A percentile compares a stretch with the other conserved stretches of the same genome.
These are phyloP conservation scores for Cocos nucifera DNA, from an alignment of 176 grass and related monocot genomes.

Conservation along the genomic window DNA sequence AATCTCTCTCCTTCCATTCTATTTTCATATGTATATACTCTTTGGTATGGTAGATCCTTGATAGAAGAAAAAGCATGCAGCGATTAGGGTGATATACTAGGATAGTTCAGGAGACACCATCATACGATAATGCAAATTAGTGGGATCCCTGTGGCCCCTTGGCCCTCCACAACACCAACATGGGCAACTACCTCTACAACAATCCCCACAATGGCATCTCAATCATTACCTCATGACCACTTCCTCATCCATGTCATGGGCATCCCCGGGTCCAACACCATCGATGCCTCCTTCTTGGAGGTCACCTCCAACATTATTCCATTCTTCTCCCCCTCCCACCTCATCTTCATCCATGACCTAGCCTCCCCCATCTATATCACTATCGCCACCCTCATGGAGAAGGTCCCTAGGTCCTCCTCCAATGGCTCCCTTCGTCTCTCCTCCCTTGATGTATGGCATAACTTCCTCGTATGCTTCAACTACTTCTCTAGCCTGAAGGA, in stretches of 20 bases:
- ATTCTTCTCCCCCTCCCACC: conserved; percentile 26
- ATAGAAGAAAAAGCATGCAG: conserved; percentile 20
- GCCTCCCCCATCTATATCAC: conserved; percentile 46
- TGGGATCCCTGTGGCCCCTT: conserved; percentile 48
- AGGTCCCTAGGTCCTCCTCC: too few species aligned
- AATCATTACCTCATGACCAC: conserved; percentile 51
- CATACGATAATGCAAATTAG: conserved; percentile 41
- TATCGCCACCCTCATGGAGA: conserved; percentile 28
- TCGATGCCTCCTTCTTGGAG: conserved; percentile 53
- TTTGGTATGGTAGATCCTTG: background rate
- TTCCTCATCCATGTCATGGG: conserved; percentile 84
- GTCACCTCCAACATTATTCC: conserved; percentile 61
- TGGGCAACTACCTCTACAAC: conserved; percentile 65
- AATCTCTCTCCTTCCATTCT: background rate
- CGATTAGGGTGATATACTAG: conserved; percentile 50
- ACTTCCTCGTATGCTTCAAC: conserved; percentile 51
- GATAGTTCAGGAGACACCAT: conserved; percentile 49
- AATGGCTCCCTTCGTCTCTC: conserved; percentile 48
- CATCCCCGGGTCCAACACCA: conserved; percentile 30
- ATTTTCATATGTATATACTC: too few species aligned
- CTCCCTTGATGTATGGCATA: conserved; percentile 43
- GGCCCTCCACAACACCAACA: conserved; percentile 23
- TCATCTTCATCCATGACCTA: conserved; percentile 14
- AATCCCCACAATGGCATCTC: conserved; percentile 83
- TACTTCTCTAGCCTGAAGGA: conserved; percentile 53